A percentile compares a stretch with the other conserved stretches of the same genome.
Evolutionary conservation across 1,139 yeast species (phyloP).

Genomic region (Hyphopichia fennica): DNA sequence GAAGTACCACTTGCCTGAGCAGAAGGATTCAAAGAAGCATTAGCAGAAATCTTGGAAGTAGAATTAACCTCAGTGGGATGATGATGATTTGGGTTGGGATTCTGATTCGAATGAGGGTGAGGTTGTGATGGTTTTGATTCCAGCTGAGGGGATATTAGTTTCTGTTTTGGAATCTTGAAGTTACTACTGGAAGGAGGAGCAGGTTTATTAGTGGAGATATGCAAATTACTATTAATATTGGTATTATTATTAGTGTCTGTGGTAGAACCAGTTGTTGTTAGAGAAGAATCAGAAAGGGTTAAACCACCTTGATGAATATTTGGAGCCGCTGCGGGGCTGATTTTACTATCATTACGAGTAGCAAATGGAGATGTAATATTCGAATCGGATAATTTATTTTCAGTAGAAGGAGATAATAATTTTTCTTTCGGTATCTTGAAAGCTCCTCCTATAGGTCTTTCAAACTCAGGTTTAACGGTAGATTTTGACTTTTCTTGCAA

Average conservation of each 20-base stretch:
- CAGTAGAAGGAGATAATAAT: conserved; percentile 3
- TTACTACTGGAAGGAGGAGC: conserved; percentile 3
- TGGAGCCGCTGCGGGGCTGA: not conserved
- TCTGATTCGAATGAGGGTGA: not conserved
- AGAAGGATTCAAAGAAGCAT: not conserved
- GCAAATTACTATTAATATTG: too few relatives aligned
- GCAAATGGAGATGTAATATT: conserved; percentile 1
- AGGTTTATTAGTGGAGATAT: not conserved
- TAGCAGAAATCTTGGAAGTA: not conserved
- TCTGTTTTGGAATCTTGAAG: conserved; percentile 7
- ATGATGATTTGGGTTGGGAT: too few relatives aligned
- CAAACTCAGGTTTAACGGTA: not conserved
- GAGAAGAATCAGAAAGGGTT: conserved; percentile 2
- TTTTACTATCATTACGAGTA: not conserved
- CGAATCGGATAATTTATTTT: not conserved
- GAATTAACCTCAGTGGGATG: not conserved
- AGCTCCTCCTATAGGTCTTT: conserved; percentile 2
- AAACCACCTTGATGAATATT: not conserved
- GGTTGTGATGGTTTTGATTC: not conserved
- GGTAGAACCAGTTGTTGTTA: not conserved
- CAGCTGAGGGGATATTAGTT: conserved; percentile 3
- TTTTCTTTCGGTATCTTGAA: conserved; percentile 6
- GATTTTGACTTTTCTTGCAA: not conserved
- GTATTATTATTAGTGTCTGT: not conserved
- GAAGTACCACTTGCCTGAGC: not conserved